phyloP scores from a whole-genome alignment of 2,329 filamentous ascomycete species.

The Sporothrix brunneoviolacea region DNA sequence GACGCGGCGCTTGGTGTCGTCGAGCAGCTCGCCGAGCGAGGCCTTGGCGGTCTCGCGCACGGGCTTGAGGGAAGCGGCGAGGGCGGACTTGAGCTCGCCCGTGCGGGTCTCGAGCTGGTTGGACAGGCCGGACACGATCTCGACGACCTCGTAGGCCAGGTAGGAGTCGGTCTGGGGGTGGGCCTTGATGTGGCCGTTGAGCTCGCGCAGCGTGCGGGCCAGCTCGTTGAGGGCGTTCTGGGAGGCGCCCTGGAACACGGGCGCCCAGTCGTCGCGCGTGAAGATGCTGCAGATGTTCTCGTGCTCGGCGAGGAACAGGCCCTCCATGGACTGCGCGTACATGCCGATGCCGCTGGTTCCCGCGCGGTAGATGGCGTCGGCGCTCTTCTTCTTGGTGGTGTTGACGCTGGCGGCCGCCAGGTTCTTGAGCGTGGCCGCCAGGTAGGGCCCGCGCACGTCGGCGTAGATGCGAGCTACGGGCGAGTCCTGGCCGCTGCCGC shows the following conservation, averaged over 20 bases:
- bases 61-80: constrained; percentile 81
- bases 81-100: constrained; percentile 67
- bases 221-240: constrained; percentile 74
- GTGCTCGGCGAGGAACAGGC: constrained; percentile 80
- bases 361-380: constrained; percentile 76
- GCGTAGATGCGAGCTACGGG: constrained; percentile 77
- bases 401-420: constrained; percentile 80
- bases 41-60: constrained; percentile 86
- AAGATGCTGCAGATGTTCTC: constrained; percentile 88
- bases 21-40: constrained; percentile 74
- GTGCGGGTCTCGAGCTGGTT: constrained; percentile 74
- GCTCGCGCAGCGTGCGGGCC: constrained; percentile 74
- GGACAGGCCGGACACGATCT: constrained; percentile 76
- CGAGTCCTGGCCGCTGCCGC: constrained; percentile 55
- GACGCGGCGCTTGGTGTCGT: constrained; percentile 70
- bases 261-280: constrained; percentile 73
- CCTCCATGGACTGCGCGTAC: constrained; percentile 82
- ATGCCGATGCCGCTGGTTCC: constrained; percentile 88
- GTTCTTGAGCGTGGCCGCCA: constrained; percentile 76
- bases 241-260: constrained; percentile 72
- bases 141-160: constrained; percentile 89
- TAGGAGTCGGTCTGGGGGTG: constrained; percentile 90
- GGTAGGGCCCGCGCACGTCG: constrained; percentile 77
- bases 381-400: constrained; percentile 71
- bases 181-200: constrained; percentile 82